Conservation (phyloP, 1,284 basidiomycete species). For the Melampsora medusae region DNA sequence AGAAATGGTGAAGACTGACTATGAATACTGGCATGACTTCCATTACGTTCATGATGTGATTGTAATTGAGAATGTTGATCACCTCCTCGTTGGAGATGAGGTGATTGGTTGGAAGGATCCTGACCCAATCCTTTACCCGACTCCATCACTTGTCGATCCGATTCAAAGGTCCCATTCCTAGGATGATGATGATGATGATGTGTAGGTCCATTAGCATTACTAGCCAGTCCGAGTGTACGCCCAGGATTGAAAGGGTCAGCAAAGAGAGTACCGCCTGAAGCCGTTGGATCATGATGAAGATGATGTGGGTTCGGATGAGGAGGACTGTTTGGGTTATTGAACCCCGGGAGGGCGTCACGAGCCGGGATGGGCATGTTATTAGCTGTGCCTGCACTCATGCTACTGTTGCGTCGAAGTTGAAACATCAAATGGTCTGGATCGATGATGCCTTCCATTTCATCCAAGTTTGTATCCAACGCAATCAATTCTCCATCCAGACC, state of each 20-base stretch:
- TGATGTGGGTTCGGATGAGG: background rate
- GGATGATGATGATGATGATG: background rate
- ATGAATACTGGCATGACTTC: slow-evolving; percentile 4
- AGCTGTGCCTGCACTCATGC: slow-evolving; percentile 47
- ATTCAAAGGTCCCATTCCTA: background rate
- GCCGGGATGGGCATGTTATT: background rate
- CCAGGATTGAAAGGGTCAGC: slow-evolving; percentile 43
- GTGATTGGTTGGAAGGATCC: background rate
- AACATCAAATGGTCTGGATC: slow-evolving; percentile 56
- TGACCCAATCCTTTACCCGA: background rate
- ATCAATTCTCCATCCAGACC: slow-evolving; percentile 48
- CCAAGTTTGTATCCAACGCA: slow-evolving; percentile 72
- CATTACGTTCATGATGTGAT: background rate
- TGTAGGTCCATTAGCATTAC: too few relatives aligned
- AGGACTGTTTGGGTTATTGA: slow-evolving; percentile 15
- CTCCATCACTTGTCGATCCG: background rate
- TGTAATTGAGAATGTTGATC: background rate
- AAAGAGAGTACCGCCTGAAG: slow-evolving; percentile 30
- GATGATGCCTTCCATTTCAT: slow-evolving; percentile 80
- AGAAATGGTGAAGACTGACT: background rate
- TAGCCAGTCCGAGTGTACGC: slow-evolving; percentile 28
- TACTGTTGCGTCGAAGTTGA: slow-evolving; percentile 32
- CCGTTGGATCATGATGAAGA: background rate
- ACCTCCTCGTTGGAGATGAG: background rate
- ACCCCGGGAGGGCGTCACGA: background rate